Percentiles rank a stretch among this genome's conserved stretches.
phyloP scores from a whole-genome alignment of 2,329 filamentous ascomycete species.

The Colletotrichum noveboracense region DNA sequence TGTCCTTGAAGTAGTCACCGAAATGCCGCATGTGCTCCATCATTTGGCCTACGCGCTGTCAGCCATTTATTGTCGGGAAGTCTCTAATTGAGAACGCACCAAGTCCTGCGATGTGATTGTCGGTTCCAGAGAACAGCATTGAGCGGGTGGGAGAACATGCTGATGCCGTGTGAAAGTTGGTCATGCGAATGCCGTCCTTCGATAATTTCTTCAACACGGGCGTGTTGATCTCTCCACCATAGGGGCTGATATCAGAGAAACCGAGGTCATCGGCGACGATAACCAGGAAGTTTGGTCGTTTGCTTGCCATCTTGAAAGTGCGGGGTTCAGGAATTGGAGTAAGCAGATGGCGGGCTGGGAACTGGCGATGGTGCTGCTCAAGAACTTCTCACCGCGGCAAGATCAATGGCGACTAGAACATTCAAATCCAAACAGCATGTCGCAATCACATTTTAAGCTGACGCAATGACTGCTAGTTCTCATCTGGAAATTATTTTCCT shows the following conservation, averaged over 20 bases:
- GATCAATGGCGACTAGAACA: too few relatives aligned
- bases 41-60: conserved; percentile 38
- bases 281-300: conserved; percentile 36
- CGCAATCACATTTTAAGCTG: not conserved
- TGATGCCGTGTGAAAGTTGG: conserved; percentile 63
- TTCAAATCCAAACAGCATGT: not conserved
- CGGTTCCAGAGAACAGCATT: conserved; percentile 66
- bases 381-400: not conserved
- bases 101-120: conserved; percentile 59
- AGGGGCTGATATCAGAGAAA: conserved; percentile 34
- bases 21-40: conserved; percentile 40
- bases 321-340: not conserved
- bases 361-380: not conserved
- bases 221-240: conserved; percentile 36
- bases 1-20: conserved; percentile 8
- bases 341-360: not conserved
- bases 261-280: conserved; percentile 40
- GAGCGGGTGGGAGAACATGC: conserved; percentile 63
- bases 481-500: not conserved
- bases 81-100: conserved; percentile 30
- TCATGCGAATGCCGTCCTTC: conserved; percentile 54
- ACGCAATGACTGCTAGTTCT: not conserved
- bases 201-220: conserved; percentile 44
- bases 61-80: not conserved
- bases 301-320: not conserved